Conservation (phyloP, 352 stramenopile genomes). For the Peronosclerospora sorghi region DNA sequence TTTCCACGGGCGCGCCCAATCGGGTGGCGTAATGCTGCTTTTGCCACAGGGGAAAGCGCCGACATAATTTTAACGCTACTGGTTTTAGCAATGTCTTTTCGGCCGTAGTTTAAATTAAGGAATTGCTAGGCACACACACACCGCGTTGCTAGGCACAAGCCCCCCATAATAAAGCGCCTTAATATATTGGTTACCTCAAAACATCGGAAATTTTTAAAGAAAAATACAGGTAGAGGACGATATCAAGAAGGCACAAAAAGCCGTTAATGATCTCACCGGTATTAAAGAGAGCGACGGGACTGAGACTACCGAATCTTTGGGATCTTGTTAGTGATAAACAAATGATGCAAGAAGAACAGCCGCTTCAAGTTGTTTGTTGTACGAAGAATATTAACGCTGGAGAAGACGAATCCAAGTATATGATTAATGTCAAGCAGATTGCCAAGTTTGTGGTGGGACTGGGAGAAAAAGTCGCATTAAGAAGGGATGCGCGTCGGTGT, state of each 20-base stretch:
- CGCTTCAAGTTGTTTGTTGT: no score
- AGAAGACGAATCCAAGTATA: conserved; percentile 96
- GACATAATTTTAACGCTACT: conserved; percentile 36
- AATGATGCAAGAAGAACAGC: no score
- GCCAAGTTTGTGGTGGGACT: no score
- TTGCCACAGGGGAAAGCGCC: conserved; percentile 66
- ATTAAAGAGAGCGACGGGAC: conserved; percentile 99
- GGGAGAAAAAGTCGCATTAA: conserved; percentile 98
- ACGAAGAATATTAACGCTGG: conserved; percentile 92
- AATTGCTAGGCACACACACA: neutral
- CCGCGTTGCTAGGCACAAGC: no score
- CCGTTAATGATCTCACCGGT: conserved; percentile 86
- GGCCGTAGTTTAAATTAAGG: neutral
- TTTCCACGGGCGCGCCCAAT: conserved; percentile 57
- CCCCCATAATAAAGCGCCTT: no score
- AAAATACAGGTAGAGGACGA: conserved; percentile 96
- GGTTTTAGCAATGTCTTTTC: neutral
- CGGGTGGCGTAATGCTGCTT: conserved; percentile 65
- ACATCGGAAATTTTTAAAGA: no score
- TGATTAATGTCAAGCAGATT: conserved; percentile 99
- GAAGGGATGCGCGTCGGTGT: conserved; percentile 99
- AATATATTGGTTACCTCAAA: no score
- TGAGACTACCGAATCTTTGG: conserved; percentile 96
- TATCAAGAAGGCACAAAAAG: conserved; percentile 95
- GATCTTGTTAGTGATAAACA: conserved; percentile 99